These are phyloP conservation scores for Vaccinium myrtillus DNA, from an alignment of 148 eudicot genomes.

Conservation along the genomic window DNA sequence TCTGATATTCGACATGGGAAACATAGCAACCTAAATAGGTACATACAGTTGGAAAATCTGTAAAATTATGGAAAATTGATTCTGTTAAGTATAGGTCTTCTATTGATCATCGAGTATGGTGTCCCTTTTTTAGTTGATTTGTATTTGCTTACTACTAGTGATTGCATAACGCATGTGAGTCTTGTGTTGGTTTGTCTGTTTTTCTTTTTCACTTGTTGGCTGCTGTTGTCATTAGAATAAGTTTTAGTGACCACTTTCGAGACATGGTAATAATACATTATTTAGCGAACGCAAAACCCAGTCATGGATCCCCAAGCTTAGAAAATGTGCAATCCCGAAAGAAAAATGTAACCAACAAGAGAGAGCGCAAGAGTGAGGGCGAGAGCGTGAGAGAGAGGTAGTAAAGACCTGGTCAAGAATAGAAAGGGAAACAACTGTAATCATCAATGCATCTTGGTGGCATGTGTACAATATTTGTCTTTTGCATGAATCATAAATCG, in stretches of 20 bases:
- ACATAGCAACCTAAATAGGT: neutral
- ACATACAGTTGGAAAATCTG: neutral
- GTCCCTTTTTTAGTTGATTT: neutral
- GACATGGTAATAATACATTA: neutral
- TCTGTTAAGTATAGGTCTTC: neutral
- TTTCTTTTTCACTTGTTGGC: neutral
- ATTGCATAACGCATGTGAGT: neutral
- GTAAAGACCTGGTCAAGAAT: no score
- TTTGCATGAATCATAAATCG: no score
- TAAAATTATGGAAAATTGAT: neutral
- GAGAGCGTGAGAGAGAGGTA: no score
- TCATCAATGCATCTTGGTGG: no score
- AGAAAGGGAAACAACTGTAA: no score
- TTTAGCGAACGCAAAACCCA: neutral
- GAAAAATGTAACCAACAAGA: no score
- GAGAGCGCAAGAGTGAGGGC: no score
- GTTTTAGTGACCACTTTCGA: neutral
- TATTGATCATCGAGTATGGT: neutral
- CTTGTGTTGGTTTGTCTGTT: neutral
- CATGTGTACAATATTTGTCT: no score
- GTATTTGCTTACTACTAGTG: neutral
- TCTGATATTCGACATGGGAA: neutral
- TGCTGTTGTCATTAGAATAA: neutral
- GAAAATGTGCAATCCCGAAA: no score
- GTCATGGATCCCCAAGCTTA: no score